Percentiles rank a stretch among this genome's conserved stretches.
These are phyloP conservation scores for Fraxinus xanthoxyloides DNA, from an alignment of 305 asterid species.

Conservation along the genomic window DNA sequence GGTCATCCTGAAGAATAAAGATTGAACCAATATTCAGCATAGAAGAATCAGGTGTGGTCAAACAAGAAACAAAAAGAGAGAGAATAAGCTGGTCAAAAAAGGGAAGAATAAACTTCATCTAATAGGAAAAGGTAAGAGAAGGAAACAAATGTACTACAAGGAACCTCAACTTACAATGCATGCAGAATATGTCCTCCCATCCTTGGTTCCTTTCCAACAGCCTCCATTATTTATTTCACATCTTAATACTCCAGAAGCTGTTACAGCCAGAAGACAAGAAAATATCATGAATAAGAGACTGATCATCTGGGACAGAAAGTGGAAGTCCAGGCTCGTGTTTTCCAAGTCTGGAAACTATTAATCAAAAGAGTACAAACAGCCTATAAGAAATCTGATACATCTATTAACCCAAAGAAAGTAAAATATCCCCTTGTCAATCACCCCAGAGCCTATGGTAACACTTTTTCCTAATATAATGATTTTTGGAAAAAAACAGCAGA, in stretches of 20 bases:
- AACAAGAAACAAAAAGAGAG: conserved; percentile 4
- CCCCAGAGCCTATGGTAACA: neutral
- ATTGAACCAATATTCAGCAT: conserved; percentile 3
- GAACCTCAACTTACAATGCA: conserved; percentile 59
- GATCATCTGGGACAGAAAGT: neutral
- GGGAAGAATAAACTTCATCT: neutral
- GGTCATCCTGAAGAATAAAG: conserved; percentile 58
- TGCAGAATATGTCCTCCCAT: conserved; percentile 65
- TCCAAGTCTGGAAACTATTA: neutral
- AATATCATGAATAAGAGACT: neutral
- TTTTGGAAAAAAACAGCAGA: neutral
- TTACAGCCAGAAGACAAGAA: conserved; percentile 13
- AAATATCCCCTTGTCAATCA: neutral
- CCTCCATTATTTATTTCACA: conserved; percentile 86
- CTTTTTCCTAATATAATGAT: neutral
- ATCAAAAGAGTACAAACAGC: neutral
- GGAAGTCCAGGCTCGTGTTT: neutral
- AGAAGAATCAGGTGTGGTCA: neutral
- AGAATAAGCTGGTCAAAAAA: neutral
- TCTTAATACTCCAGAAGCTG: conserved; percentile 86
- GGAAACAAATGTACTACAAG: neutral
- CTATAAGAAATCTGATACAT: neutral
- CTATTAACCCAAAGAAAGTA: neutral
- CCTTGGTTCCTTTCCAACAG: conserved; percentile 70
- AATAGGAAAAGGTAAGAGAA: neutral